A percentile compares a stretch with the other conserved stretches of the same genome.
Conservation (phyloP, 1,284 basidiomycete genomes). For the Heterobasidion parviporum region DNA sequence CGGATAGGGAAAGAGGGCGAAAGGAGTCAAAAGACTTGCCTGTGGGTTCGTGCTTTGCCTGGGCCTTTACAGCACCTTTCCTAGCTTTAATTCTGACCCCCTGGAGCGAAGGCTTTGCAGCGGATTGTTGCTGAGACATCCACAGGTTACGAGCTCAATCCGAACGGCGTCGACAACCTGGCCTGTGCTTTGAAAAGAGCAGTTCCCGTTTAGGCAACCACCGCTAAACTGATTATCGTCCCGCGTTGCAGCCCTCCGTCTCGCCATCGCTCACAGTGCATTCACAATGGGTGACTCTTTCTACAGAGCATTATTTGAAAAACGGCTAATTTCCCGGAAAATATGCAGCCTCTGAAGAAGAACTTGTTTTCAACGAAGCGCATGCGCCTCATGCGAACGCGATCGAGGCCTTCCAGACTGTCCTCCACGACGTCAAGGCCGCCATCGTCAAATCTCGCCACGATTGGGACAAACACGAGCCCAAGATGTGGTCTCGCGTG, state of each 20-base stretch:
- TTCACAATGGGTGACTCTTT: too few species aligned
- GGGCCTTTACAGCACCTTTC: constrained; percentile 81
- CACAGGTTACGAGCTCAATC: constrained; percentile 32
- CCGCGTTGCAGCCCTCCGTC: not conserved
- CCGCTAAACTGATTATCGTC: not conserved
- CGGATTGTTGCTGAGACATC: constrained; percentile 80
- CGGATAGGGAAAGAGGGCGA: constrained; percentile 7
- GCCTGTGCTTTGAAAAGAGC: not conserved
- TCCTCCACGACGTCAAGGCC: constrained; percentile 47
- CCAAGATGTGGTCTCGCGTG: constrained; percentile 64
- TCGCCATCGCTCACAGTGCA: not conserved
- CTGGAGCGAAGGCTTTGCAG: constrained; percentile 78
- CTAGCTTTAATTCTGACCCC: constrained; percentile 84
- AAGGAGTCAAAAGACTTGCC: constrained; percentile 27
- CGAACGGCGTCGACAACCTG: not conserved
- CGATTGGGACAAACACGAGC: constrained; percentile 67
- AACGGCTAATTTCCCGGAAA: not conserved
- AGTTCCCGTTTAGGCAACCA: not conserved
- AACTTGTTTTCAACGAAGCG: constrained; percentile 45
- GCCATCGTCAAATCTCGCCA: constrained; percentile 57
- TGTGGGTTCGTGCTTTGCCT: constrained; percentile 82
- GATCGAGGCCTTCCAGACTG: constrained; percentile 51
- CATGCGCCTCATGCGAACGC: constrained; percentile 52
- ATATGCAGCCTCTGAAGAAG: constrained; percentile 44
- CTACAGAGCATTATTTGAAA: not conserved